Evolutionary conservation across 768 basidiomycete genomes (phyloP).

Genomic region (Pholiota microspora): DNA sequence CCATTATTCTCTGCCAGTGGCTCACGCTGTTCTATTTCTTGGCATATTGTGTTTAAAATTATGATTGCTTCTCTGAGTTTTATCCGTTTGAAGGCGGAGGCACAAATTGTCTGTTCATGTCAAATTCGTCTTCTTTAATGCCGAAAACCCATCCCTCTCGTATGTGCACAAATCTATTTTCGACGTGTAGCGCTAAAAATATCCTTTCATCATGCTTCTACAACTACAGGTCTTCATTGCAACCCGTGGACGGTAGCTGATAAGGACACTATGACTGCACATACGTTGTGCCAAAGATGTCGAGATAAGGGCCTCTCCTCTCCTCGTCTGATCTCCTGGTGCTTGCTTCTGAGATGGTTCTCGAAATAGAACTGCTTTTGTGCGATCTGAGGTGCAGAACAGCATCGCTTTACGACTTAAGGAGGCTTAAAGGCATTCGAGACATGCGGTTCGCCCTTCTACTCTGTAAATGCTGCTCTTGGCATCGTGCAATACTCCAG

Average conservation of each 20-base stretch:
- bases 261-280: not conserved
- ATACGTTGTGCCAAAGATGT: not conserved
- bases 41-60: not conserved
- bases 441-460: constrained; percentile 10
- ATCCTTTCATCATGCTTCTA: not conserved
- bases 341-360: not conserved
- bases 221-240: not conserved
- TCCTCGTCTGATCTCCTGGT: not conserved
- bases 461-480: not conserved
- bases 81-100: not conserved
- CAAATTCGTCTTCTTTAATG: not conserved
- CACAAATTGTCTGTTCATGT: not conserved
- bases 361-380: not conserved
- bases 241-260: not conserved
- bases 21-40: not conserved
- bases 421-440: not conserved
- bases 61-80: not conserved
- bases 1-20: not conserved
- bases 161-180: not conserved
- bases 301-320: not conserved
- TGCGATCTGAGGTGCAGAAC: not conserved
- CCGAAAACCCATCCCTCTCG: not conserved
- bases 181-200: not conserved
- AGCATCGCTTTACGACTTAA: not conserved
- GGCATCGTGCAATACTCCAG: not conserved